Conservation (phyloP, 108 stramenopile species). For the Pseudonitzschia delicatissima region DNA sequence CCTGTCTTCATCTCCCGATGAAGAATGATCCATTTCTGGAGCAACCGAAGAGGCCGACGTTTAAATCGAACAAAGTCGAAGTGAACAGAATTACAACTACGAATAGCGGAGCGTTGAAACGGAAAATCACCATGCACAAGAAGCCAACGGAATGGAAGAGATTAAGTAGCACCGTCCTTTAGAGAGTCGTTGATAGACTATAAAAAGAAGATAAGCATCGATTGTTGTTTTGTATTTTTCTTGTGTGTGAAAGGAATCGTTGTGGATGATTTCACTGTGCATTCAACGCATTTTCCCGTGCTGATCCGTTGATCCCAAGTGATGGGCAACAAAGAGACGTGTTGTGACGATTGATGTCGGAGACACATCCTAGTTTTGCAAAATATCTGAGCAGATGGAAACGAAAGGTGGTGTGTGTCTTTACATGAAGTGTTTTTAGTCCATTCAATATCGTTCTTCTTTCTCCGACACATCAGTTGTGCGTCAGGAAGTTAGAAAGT, state of each 20-base stretch:
- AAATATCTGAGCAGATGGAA: background rate
- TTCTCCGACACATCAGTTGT: background rate
- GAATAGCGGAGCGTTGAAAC: too few species aligned
- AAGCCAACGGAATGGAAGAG: background rate
- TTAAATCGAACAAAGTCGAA: too few species aligned
- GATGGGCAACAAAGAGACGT: background rate
- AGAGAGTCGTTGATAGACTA: background rate
- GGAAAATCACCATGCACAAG: too few species aligned
- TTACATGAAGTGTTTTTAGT: constrained; percentile 9
- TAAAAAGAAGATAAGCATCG: background rate
- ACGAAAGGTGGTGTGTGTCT: background rate
- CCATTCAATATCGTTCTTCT: background rate
- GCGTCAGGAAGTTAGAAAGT: too few species aligned
- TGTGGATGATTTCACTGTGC: background rate
- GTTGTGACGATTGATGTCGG: background rate
- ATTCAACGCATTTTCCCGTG: background rate
- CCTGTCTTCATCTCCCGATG: background rate
- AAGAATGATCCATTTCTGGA: constrained; percentile 3
- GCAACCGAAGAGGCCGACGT: too few species aligned
- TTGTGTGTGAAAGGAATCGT: background rate
- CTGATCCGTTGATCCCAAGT: background rate
- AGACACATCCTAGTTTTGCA: background rate
- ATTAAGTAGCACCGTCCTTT: background rate
- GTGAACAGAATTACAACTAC: too few species aligned
- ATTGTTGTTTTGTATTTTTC: background rate